Base-by-base conservation (phyloP, 2,329 filamentous ascomycete genomes). In the Fusarium hainanense region DNA sequence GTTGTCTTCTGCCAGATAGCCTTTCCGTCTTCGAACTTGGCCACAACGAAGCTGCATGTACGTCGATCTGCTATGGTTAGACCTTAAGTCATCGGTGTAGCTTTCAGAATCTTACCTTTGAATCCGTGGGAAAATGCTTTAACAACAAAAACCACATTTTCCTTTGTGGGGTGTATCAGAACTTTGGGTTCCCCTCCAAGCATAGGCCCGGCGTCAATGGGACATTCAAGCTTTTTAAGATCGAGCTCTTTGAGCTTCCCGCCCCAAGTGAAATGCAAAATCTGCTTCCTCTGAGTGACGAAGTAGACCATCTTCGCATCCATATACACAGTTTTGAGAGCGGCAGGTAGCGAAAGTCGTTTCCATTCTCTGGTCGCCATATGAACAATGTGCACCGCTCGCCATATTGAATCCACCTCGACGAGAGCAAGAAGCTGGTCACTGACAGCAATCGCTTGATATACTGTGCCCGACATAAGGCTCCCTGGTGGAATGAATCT, bases 191-290 rank as follows among this genome's bases (percentile, higher is more conserved):
- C 44, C 11, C 57, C 62, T 25, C 59, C 62, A 28, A 58, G 37
- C 27, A 64, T 52, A 4, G 30, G 46, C 14, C 49, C 23, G 12
- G 44, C 58, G 4, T 54, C 51, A 9, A 47, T 6, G n/a, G 51
- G 68, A 14, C 21, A 11, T 9, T 28, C 44, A 7, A 70, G 14
- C 10, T 58, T 43, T 9, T 32, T 27, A 4, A 64, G 42, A 16
- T 72, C 62, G 4, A 78, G 51, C 14, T 75, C 67, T 0, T 42
- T 44, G 3, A 69, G 60, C 4, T 48, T 63, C 4, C 67, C 72
- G 2, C 48, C 58, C 74, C 74, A 77, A 6, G 42, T 42, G 56
- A 73, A 77, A 18, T 62, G 16, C 28, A 77, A 32, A 18, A 78
- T 58, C 7, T 66, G 54, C 1, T 60, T 59, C n/a, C 68, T 63